Base-by-base conservation (phyloP, 768 basidiomycete genomes). In the Dacryopinax primogenitus region DNA sequence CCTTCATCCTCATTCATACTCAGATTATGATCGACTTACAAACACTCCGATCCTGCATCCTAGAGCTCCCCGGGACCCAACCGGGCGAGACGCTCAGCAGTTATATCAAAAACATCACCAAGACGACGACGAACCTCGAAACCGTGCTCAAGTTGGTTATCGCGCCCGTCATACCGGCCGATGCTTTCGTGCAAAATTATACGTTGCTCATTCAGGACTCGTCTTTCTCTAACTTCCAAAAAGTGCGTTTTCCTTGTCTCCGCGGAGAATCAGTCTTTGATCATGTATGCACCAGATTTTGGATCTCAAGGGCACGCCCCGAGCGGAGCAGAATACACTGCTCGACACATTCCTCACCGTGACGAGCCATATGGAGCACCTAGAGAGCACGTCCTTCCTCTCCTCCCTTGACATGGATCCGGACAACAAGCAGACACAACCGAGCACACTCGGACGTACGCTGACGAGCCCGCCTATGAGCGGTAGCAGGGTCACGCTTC, bases 191-290 rank as follows among this genome's bases (percentile, higher is more conserved):
- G 67, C 80, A 93, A 64, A 97, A 97, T 72, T 99, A 98, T 72
- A 93, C 91, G 7, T 81, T 97, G 28, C 81, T 97, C 65, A 90
- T 99, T 67, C 91, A 91, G 26, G 95, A 97, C 75, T 86, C 88
- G 3, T 94, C 93, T 1, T 94, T 94, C 75, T 88, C 87, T 33
- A 98, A 98, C 76, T 99, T 99, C 79, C 96, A 98, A 78, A 99
- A 99, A 84, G 92, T 88, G 34, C 37, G 75, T 64, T 33, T 63
- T 15, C 26, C 35, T 15, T 62, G 21, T 21, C 13, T 7, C 2
- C 21, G 33, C 26, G n/a, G 33, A 62, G n/a, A 7, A 16, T n/a
- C 7, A 26, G 51, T 51, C 37, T 15, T 61, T 34, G 1, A 33
- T n/a, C 51, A 30, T 23, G 44, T 44, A 23, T 34, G 12, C 36